Evolutionary conservation across 805 yeast genomes (phyloP).

Genomic region (Yarrowia sp.): DNA sequence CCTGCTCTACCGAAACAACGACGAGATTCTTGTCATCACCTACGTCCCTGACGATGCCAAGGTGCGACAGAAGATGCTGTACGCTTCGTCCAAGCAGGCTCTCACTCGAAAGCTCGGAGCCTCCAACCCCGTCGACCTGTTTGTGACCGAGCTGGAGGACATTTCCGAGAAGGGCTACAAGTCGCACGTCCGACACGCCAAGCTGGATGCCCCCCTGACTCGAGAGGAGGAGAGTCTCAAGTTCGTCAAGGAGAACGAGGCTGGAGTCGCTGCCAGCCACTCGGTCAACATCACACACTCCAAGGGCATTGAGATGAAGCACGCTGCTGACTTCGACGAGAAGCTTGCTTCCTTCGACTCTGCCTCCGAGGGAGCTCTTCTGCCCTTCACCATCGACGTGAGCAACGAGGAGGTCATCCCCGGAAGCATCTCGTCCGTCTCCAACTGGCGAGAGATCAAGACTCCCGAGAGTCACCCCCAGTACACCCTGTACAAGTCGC

Average conservation of each 20-base stretch:
- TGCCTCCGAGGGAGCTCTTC: slow-evolving; percentile 11
- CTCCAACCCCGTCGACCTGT: slow-evolving; percentile 49
- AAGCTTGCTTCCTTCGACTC: background rate
- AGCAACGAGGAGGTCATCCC: slow-evolving; percentile 21
- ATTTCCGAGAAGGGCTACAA: slow-evolving; percentile 51
- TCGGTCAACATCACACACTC: slow-evolving; percentile 12
- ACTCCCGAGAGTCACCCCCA: slow-evolving; percentile 17
- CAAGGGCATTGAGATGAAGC: slow-evolving; percentile 3
- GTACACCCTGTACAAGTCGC: slow-evolving; percentile 21
- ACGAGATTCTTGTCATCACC: slow-evolving; percentile 51
- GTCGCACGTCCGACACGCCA: slow-evolving; percentile 41
- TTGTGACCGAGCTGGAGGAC: slow-evolving; percentile 59
- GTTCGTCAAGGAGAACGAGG: slow-evolving; percentile 31
- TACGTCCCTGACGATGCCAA: slow-evolving; percentile 85
- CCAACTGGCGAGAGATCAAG: slow-evolving; percentile 24
- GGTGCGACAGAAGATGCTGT: slow-evolving; percentile 84
- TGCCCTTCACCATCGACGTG: slow-evolving; percentile 18
- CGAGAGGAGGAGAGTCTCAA: slow-evolving; percentile 55
- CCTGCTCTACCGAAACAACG: slow-evolving; percentile 44
- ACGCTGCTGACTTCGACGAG: slow-evolving; percentile 3
- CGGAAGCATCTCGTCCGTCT: background rate
- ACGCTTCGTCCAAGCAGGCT: slow-evolving; percentile 85
- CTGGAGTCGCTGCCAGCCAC: slow-evolving; percentile 8
- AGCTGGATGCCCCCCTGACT: slow-evolving; percentile 51
- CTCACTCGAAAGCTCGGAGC: slow-evolving; percentile 72